These are phyloP conservation scores for Rhizomucor miehei DNA, from an alignment of 371 early-diverging fungal genomes.

Conservation along the genomic window DNA sequence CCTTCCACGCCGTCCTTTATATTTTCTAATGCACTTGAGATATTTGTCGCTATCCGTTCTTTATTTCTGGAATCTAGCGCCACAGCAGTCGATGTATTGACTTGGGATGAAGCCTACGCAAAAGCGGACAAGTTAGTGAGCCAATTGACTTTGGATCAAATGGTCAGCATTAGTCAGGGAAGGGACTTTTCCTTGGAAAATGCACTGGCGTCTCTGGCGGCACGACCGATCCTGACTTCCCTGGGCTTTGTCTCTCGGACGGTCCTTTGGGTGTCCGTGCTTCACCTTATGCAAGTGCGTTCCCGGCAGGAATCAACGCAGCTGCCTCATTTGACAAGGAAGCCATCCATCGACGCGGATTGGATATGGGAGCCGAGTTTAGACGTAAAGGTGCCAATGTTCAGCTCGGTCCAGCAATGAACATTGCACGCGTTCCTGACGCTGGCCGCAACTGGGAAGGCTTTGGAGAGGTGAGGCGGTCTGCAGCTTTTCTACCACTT, in stretches of 20 bases:
- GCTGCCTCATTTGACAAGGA: conserved; percentile 45
- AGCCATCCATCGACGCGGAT: conserved; percentile 36
- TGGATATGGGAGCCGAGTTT: conserved; percentile 45
- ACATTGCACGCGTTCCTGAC: conserved; percentile 30
- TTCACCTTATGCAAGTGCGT: conserved; percentile 32
- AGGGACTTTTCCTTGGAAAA: conserved; percentile 14
- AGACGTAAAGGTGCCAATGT: conserved; percentile 44
- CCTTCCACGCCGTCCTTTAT: too few species aligned
- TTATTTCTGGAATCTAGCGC: too few species aligned
- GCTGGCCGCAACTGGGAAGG: conserved; percentile 55
- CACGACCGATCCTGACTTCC: conserved; percentile 22
- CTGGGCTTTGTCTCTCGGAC: conserved; percentile 52
- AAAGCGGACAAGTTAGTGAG: conserved; percentile 16
- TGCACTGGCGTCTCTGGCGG: conserved; percentile 40
- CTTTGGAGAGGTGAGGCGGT: conserved; percentile 30
- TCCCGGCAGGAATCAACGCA: conserved; percentile 42
- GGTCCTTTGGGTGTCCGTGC: conserved; percentile 48
- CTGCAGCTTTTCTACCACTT: not conserved
- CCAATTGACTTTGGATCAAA: conserved; percentile 18
- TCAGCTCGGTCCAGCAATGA: conserved; percentile 22
- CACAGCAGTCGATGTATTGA: conserved; percentile 3
- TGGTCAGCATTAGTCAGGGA: conserved; percentile 34
- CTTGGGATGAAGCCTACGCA: conserved; percentile 23
- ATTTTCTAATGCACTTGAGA: too few species aligned
- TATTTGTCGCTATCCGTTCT: too few species aligned